phyloP scores from a whole-genome alignment of 371 early-diverging fungal genomes.

The Fennellomyces sp. region DNA sequence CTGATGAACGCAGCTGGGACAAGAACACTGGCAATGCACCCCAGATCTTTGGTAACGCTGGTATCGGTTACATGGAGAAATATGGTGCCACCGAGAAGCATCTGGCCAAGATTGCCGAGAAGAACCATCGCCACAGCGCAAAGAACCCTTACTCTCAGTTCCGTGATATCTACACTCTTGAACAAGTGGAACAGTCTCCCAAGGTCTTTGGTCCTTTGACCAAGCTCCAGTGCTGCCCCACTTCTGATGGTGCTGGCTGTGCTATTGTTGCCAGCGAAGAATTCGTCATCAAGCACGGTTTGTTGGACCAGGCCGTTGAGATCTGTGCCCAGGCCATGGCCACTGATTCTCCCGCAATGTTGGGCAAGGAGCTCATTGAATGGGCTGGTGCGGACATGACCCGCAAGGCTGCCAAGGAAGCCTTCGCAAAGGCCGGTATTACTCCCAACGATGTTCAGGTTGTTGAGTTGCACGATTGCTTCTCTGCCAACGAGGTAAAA shows the following conservation, averaged over 20 bases:
- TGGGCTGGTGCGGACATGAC: constrained; percentile 81
- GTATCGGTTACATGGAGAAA: constrained; percentile 72
- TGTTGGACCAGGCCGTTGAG: constrained; percentile 74
- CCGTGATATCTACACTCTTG: constrained; percentile 71
- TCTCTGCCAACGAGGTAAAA: constrained; percentile 74
- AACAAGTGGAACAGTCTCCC: constrained; percentile 67
- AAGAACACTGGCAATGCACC: constrained; percentile 67
- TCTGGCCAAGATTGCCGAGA: constrained; percentile 76
- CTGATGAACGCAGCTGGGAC: constrained; percentile 62
- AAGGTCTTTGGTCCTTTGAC: constrained; percentile 77
- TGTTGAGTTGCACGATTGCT: constrained; percentile 84
- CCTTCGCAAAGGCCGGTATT: constrained; percentile 63
- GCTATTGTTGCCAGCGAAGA: constrained; percentile 72
- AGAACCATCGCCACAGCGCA: constrained; percentile 77
- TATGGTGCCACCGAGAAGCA: constrained; percentile 63
- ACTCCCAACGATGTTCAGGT: constrained; percentile 69
- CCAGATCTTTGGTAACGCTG: constrained; percentile 77
- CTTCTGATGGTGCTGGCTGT: constrained; percentile 78
- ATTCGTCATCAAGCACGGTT: constrained; percentile 65
- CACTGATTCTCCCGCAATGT: constrained; percentile 70
- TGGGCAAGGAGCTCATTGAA: constrained; percentile 61
- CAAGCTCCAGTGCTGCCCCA: constrained; percentile 81
- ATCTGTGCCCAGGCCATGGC: constrained; percentile 74
- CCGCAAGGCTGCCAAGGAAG: constrained; percentile 62
- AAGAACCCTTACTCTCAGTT: constrained; percentile 84